Evolutionary conservation across 1,139 yeast genomes (phyloP).

Genomic region (Debaryomycetaceae sp.): DNA sequence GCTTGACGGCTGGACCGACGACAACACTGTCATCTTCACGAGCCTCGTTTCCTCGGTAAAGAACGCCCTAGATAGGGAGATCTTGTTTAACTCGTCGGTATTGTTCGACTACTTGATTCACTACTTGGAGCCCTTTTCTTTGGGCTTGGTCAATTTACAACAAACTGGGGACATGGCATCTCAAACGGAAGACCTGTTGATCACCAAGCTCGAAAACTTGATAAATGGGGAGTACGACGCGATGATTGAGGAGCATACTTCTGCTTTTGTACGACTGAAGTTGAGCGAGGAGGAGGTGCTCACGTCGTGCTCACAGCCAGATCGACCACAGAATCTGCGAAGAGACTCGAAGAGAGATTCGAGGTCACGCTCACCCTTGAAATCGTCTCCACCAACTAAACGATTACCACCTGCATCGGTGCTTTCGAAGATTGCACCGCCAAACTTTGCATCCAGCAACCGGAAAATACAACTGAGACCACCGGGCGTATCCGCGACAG

Average conservation of each 20-base stretch:
- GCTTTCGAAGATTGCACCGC: neutral
- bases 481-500: constrained; percentile 12
- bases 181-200: neutral
- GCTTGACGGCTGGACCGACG: constrained; percentile 50
- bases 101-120: constrained; percentile 38
- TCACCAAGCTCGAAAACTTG: constrained; percentile 19
- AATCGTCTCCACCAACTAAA: constrained; percentile 25
- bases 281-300: too few relatives aligned
- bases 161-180: neutral
- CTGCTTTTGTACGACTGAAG: constrained; percentile 27
- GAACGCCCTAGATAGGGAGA: constrained; percentile 47
- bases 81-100: constrained; percentile 52
- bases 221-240: constrained; percentile 37
- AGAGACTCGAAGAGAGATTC: constrained; percentile 20
- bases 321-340: constrained; percentile 7
- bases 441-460: neutral
- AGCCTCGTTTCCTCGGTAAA: constrained; percentile 35
- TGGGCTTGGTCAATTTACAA: neutral
- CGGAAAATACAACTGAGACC: neutral
- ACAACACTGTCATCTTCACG: constrained; percentile 40
- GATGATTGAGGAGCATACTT: constrained; percentile 26
- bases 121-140: constrained; percentile 19
- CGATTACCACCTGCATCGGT: neutral
- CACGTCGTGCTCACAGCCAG: too few relatives aligned
- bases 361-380: constrained; percentile 24